Percentiles rank a stretch among this genome's conserved stretches.
Conservation (phyloP, 2,329 filamentous ascomycete species). For the Ophiostoma fasciatum region DNA sequence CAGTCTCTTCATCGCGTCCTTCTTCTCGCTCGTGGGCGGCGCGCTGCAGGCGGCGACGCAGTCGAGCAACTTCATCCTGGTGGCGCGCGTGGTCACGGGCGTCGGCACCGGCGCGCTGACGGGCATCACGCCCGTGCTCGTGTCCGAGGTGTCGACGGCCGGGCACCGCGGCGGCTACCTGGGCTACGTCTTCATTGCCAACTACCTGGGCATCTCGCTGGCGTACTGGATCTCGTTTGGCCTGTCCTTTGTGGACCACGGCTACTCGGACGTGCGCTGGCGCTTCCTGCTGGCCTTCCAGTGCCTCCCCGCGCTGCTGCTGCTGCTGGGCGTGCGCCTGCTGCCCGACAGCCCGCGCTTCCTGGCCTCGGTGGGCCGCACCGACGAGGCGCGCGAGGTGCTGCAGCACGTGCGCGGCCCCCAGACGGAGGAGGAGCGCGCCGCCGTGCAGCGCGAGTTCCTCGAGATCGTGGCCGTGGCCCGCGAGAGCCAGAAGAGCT, state of each 20-base stretch:
- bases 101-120: slow-evolving; percentile 36
- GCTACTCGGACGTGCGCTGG: slow-evolving; percentile 20
- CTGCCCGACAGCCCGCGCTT: slow-evolving; percentile 30
- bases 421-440: slow-evolving; percentile 20
- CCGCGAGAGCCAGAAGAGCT: slow-evolving; percentile 22
- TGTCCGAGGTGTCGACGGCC: slow-evolving; percentile 32
- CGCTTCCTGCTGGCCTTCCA: slow-evolving; percentile 25
- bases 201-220: slow-evolving; percentile 33
- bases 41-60: slow-evolving; percentile 30
- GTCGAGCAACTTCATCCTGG: slow-evolving; percentile 31
- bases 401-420: slow-evolving; percentile 19
- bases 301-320: slow-evolving; percentile 25
- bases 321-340: slow-evolving; percentile 23
- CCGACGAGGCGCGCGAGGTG: slow-evolving; percentile 17
- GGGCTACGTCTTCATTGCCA: slow-evolving; percentile 35
- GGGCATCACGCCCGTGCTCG: slow-evolving; percentile 32
- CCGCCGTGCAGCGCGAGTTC: slow-evolving; percentile 24
- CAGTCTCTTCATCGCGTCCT: slow-evolving; percentile 29
- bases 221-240: slow-evolving; percentile 27
- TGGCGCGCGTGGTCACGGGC: slow-evolving; percentile 34
- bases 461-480: slow-evolving; percentile 26
- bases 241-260: slow-evolving; percentile 13
- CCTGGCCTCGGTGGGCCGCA: slow-evolving; percentile 11
- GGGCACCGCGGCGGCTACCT: slow-evolving; percentile 30
- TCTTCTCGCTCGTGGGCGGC: slow-evolving; percentile 33